phyloP scores from a whole-genome alignment of 345 rosid genomes.

The Eucalyptus tenuipes region DNA sequence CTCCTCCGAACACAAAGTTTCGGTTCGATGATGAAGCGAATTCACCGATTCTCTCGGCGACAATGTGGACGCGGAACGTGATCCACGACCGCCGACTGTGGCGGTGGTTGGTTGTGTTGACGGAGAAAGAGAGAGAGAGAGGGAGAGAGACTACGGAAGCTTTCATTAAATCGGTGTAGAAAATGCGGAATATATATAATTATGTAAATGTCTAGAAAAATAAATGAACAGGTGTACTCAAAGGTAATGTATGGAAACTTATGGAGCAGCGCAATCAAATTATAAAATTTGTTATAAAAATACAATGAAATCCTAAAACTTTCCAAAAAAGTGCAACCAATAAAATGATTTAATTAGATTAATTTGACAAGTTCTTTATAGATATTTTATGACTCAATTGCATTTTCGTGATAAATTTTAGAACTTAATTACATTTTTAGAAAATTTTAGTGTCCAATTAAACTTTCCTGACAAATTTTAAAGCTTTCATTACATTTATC shows the following conservation, averaged over 20 bases:
- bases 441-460: rapidly evolving
- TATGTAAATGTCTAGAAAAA: no score
- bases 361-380: no score
- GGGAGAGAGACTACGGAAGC: not conserved
- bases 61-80: not conserved
- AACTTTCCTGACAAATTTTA: no score
- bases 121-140: not conserved
- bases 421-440: rapidly evolving
- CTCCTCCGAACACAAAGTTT: not conserved
- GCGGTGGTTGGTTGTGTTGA: not conserved
- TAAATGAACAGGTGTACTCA: no score
- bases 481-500: no score
- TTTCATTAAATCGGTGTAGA: not conserved
- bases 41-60: not conserved
- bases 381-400: rapidly evolving
- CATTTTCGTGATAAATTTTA: rapidly evolving
- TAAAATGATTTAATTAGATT: rapidly evolving
- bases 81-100: not conserved
- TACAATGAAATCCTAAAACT: no score
- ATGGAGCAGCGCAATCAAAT: no score
- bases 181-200: not conserved
- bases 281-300: no score
- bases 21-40: not conserved
- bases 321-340: no score
- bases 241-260: no score